A percentile compares a stretch with the other conserved stretches of the same genome.
phyloP scores from a whole-genome alignment of 1,284 basidiomycete species.

The Puccinia novopanici region DNA sequence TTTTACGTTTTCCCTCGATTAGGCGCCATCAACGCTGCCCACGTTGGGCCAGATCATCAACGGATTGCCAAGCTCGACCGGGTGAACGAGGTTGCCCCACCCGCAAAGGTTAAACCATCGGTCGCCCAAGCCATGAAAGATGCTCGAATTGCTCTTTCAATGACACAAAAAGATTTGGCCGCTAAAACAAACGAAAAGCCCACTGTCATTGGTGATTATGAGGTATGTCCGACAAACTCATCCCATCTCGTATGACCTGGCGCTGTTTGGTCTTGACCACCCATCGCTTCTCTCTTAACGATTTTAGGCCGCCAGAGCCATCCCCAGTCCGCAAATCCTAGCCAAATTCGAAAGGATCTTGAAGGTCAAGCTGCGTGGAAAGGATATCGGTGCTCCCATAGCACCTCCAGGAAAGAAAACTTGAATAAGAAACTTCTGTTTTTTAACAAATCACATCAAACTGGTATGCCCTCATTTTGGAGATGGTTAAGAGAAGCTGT shows the following conservation, averaged over 20 bases:
- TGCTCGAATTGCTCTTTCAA: constrained; percentile 31
- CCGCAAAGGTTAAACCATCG: constrained; percentile 32
- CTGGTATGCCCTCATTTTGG: too few relatives aligned
- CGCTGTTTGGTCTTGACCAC: not conserved
- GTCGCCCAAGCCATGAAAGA: constrained; percentile 45
- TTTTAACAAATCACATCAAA: too few relatives aligned
- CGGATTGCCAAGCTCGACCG: constrained; percentile 45
- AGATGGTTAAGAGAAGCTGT: not conserved
- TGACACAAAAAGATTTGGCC: constrained; percentile 47
- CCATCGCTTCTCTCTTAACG: not conserved
- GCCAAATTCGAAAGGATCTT: constrained; percentile 46
- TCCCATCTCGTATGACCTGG: not conserved
- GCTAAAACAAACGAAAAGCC: constrained; percentile 41
- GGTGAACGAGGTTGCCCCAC: constrained; percentile 40
- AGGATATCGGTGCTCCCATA: constrained; percentile 37
- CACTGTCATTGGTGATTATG: constrained; percentile 46
- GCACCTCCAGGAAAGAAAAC: constrained; percentile 29
- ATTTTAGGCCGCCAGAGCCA: constrained; percentile 38
- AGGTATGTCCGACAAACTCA: constrained; percentile 6
- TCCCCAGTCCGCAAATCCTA: constrained; percentile 42
- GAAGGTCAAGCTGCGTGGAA: constrained; percentile 47
- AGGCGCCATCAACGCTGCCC: constrained; percentile 34
- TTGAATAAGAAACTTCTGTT: not conserved
- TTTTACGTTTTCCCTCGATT: not conserved
- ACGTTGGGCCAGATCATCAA: constrained; percentile 43